These are phyloP conservation scores for Boechera divaricarpa DNA, from an alignment of 345 rosid genomes.

Conservation along the genomic window DNA sequence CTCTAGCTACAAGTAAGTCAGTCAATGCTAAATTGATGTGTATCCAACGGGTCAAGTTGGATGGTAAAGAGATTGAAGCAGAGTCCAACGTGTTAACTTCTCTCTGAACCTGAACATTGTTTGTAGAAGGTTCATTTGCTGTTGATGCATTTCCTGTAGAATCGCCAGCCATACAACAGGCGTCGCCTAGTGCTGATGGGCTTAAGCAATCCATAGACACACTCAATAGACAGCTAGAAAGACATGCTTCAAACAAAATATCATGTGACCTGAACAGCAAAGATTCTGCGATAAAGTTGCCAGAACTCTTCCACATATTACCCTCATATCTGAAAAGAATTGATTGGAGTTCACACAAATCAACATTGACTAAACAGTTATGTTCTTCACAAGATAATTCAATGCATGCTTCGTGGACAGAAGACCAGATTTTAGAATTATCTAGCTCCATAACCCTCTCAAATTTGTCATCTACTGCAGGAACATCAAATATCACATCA, in stretches of 20 bases:
- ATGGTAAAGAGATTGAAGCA: slow-evolving; percentile 46
- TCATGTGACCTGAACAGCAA: slow-evolving; percentile 53
- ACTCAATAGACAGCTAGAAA: slow-evolving; percentile 61
- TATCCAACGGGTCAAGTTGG: slow-evolving; percentile 52
- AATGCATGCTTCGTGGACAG: slow-evolving; percentile 52
- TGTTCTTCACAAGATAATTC: slow-evolving; percentile 63
- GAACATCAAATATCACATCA: slow-evolving; percentile 66
- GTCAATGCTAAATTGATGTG: slow-evolving; percentile 53
- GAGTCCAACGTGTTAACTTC: slow-evolving; percentile 50
- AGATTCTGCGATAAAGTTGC: slow-evolving; percentile 49
- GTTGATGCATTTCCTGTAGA: slow-evolving; percentile 45
- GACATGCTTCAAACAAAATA: slow-evolving; percentile 64
- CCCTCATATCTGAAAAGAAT: slow-evolving; percentile 57
- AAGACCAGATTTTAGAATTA: slow-evolving; percentile 67
- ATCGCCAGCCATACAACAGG: slow-evolving; percentile 44
- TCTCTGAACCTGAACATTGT: slow-evolving; percentile 48
- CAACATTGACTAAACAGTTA: slow-evolving; percentile 50
- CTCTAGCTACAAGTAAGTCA: slow-evolving; percentile 59
- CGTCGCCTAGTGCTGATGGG: slow-evolving; percentile 44
- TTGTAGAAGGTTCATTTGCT: slow-evolving; percentile 46
- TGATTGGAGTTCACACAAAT: slow-evolving; percentile 57
- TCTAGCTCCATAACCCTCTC: slow-evolving; percentile 42
- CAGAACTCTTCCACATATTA: slow-evolving; percentile 52
- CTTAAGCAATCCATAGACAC: slow-evolving; percentile 53
- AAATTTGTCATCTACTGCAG: slow-evolving; percentile 47